phyloP scores from a whole-genome alignment of 2,329 filamentous ascomycete genomes.

The Ascochyta rabiei region DNA sequence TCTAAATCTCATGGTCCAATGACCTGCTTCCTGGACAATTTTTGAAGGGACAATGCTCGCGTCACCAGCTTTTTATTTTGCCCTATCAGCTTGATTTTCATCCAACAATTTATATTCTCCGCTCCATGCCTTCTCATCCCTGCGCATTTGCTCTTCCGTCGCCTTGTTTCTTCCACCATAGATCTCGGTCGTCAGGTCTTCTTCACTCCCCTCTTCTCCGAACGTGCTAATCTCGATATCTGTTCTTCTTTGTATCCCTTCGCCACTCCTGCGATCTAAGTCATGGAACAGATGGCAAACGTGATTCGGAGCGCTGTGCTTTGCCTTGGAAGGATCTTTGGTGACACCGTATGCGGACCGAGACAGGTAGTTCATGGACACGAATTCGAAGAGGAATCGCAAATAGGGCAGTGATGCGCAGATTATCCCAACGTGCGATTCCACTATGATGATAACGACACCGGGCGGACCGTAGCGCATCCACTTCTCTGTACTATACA shows the following conservation, averaged over 20 bases:
- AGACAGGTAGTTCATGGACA: constrained; percentile 5
- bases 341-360: constrained; percentile 5
- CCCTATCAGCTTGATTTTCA: neutral
- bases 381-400: constrained; percentile 14
- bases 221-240: constrained; percentile 10
- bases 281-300: constrained; percentile 1
- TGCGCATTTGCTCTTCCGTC: constrained; percentile 11
- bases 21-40: too few relatives aligned
- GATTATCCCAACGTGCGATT: constrained; percentile 12
- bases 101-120: neutral
- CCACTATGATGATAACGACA: constrained; percentile 16
- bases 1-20: too few relatives aligned
- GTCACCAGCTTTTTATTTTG: neutral
- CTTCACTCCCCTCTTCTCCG: constrained; percentile 1
- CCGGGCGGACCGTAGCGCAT: constrained; percentile 15
- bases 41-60: too few relatives aligned
- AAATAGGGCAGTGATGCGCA: constrained; percentile 16
- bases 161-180: neutral
- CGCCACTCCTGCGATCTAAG: neutral
- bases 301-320: constrained; percentile 2
- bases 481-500: constrained; percentile 16
- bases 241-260: constrained; percentile 3
- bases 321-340: constrained; percentile 5
- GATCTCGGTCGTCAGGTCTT: neutral
- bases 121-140: constrained; percentile 4